These are phyloP conservation scores for Hemileccinum rubropunctum DNA, from an alignment of 768 basidiomycete genomes.

Conservation along the genomic window DNA sequence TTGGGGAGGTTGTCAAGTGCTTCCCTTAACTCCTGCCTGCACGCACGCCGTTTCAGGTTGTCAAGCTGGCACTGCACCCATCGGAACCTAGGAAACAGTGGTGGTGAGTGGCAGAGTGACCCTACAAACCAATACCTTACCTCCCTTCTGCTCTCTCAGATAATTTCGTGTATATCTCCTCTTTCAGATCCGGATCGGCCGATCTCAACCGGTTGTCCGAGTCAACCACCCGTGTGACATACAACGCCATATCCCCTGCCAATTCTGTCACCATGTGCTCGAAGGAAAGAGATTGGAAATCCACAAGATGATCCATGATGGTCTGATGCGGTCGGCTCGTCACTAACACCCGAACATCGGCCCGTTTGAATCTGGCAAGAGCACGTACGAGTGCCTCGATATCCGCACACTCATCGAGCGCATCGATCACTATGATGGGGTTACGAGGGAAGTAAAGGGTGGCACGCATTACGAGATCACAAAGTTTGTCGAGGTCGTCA, in stretches of 20 bases:
- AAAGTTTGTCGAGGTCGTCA: no score
- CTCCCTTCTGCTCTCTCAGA: background rate
- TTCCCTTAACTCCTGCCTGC: background rate
- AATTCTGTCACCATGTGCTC: background rate
- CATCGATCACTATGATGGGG: background rate
- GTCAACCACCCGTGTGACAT: background rate
- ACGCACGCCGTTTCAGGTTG: background rate
- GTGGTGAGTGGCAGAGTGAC: background rate
- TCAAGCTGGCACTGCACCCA: conserved; percentile 8
- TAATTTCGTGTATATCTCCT: background rate
- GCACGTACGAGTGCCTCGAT: background rate
- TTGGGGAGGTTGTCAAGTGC: background rate
- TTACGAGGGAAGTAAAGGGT: no score
- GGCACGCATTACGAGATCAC: no score
- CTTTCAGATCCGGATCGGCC: background rate
- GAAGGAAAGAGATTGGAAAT: background rate
- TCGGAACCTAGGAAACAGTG: background rate
- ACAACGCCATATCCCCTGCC: background rate
- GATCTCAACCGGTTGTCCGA: background rate
- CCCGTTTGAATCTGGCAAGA: background rate
- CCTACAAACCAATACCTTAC: background rate
- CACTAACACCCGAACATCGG: background rate
- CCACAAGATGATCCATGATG: background rate
- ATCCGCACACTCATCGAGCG: background rate
- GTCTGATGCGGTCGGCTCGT: background rate